Evolutionary conservation across 2,329 filamentous ascomycete species (phyloP), one percentile per base, ranked within the genome.

Genomic region (Mariannaea sp.): DNA sequence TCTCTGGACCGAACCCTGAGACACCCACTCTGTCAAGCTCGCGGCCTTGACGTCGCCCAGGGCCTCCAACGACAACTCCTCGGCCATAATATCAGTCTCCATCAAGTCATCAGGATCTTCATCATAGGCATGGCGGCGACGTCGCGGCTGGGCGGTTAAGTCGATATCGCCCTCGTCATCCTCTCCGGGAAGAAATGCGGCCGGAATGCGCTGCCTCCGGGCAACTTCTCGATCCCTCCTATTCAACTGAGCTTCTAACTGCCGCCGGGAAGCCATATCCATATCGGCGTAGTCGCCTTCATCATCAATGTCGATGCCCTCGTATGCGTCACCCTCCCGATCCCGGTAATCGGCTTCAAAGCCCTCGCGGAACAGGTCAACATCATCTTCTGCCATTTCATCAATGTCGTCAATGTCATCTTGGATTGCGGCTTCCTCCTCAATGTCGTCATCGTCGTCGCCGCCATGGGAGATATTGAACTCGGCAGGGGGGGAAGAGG

Each of bases 1-100:
- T 63, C 90, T 85, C 73, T 96, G 90, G 10, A 99, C 94, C 12
- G 91, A 85, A 3, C 90, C 90, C 64, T 92, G 88, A 12, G 90
- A 87, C 35, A 99, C 89, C 95, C 95, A 99, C 61, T 99, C 94
- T 0, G 92, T 95, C 68, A 99, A 78, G 62, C 89, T 96, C 14
- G 91, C 84, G 14, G 94, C 92, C 72, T 99, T 99, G 59, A 97
- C 88, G 70, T 99, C 94, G 57, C 89, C 86, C 35, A 99, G 80
- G 10, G 90, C 91, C 73, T 97, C 93, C 0, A 97, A 82, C 2
- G 92, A 92, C 16, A 99, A 82, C 72, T 97, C 92, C 71, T 96
- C 93, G 59, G 95, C 90, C 89, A 97, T 93, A 59, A 96, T 92
- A 68, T 97, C 91, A 41, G 88, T 90, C 53, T 87, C 90, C 85